Base-by-base conservation (phyloP, 768 basidiomycete genomes). In the Cantharellus anzutake region DNA sequence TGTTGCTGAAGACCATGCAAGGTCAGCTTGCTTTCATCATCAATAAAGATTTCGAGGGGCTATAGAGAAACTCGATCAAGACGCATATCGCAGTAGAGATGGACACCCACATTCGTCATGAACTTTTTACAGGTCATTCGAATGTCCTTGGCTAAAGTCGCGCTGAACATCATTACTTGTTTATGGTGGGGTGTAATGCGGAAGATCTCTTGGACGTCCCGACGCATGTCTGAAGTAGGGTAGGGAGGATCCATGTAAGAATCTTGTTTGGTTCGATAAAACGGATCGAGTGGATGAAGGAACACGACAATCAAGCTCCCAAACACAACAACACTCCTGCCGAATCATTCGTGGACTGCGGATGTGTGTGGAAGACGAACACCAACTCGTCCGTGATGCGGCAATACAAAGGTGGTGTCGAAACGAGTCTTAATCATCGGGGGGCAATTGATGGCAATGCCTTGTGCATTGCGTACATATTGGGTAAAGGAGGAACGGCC, bases 101-200 rank as follows among this genome's bases (percentile, higher is more conserved):
- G 48, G 5, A 20, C 0, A 78, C 92, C 64, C 67, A 97, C 96
- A 69, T 89, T 94, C 40, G 88, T 87, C 96, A 99, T 99, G 72
- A 99, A 99, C 70, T 99, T 98, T 75, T 98, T 98, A 81, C 96
- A 99, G 0, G 96, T 98, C 4, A 83, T 78, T 60, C 96, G 80
- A 61, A 99, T 94, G 64, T 98, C 96, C 76, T 99, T 98, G 60
- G 90, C 82, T 62, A 99, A 74, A 0, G 96, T 99, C 44, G 96
- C 96, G 67, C 91, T 94, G 78, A 99, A 99, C 96, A 99, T 99
- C 96, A 99, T 99, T 65, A 99, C 96, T 78, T 99, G 94, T 77
- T 99, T 99, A 80, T 96, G 92, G 73, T 96, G 94, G 57, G 96
- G 96, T 20, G 96, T 98, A 16, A 90, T 80, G 67, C 94, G 85